A percentile compares a stretch with the other conserved stretches of the same genome.
These are phyloP conservation scores for Penicillium verrucosum DNA, from an alignment of 2,329 filamentous ascomycete species.

Conservation along the genomic window DNA sequence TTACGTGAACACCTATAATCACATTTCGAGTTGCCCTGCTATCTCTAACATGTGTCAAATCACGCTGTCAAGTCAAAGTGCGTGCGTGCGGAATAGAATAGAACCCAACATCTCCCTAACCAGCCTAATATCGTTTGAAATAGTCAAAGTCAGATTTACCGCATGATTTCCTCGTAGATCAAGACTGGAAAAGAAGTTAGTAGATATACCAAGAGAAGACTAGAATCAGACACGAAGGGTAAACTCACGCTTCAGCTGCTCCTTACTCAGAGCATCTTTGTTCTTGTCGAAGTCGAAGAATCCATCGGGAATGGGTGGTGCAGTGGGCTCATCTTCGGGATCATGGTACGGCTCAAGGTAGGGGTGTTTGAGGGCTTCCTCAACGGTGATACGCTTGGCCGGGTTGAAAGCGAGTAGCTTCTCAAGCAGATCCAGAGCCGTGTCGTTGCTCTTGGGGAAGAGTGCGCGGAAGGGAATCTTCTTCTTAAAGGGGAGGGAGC, in stretches of 20 bases:
- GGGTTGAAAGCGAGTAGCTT: constrained; percentile 97
- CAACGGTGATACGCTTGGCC: constrained; percentile 96
- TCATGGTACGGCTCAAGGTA: constrained; percentile 99
- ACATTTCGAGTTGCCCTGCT: constrained; percentile 10
- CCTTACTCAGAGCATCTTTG: constrained; percentile 97
- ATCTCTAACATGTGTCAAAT: constrained; percentile 13
- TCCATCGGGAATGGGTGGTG: constrained; percentile 93
- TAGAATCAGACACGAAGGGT: background rate
- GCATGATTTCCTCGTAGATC: constrained; percentile 97
- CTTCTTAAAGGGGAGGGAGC: constrained; percentile 98
- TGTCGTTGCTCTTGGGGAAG: constrained; percentile 98
- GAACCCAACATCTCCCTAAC: background rate
- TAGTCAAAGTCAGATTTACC: constrained; percentile 41
- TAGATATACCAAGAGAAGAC: background rate
- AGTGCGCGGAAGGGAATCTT: constrained; percentile 97
- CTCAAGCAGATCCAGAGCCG: constrained; percentile 90
- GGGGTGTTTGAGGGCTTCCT: constrained; percentile 94
- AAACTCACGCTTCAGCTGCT: constrained; percentile 79
- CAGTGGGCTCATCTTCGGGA: constrained; percentile 95
- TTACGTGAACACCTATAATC: constrained; percentile 4
- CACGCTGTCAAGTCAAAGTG: constrained; percentile 7
- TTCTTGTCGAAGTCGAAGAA: constrained; percentile 99
- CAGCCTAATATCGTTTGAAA: background rate
- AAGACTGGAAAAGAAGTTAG: constrained; percentile 51
- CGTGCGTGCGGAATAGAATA: constrained; percentile 16